These are phyloP conservation scores for Solanum corneliomulleri DNA, from an alignment of 257 asterid genomes.

Conservation along the genomic window DNA sequence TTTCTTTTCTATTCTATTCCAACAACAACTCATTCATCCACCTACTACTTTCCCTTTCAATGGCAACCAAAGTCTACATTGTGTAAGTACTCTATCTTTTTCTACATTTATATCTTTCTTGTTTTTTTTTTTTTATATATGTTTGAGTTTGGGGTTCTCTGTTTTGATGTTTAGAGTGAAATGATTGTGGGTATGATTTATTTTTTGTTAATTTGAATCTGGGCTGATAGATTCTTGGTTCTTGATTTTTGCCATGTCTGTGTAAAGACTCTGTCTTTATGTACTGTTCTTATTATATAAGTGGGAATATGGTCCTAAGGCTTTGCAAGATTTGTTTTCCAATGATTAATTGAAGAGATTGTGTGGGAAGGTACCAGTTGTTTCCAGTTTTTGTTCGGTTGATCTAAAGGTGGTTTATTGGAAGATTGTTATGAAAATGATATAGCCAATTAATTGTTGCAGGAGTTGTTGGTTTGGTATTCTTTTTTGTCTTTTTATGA, in stretches of 20 bases:
- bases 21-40: conserved; percentile 6
- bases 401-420: not conserved
- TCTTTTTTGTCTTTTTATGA: not conserved
- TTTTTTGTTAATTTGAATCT: not conserved
- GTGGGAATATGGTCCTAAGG: not conserved
- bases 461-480: not conserved
- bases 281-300: not conserved
- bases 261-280: not conserved
- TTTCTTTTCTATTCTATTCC: not conserved
- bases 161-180: not conserved
- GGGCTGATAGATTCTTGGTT: not conserved
- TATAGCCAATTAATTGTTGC: not conserved
- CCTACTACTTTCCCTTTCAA: conserved; percentile 11
- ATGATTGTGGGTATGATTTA: not conserved
- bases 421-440: not conserved
- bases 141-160: not conserved
- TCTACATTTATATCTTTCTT: not conserved
- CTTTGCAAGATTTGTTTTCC: not conserved
- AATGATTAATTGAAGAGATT: not conserved
- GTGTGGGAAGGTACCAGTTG: not conserved
- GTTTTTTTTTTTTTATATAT: not conserved
- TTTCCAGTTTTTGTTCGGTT: not conserved
- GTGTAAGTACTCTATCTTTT: conserved; percentile 25
- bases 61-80: conserved; percentile 52
- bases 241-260: not conserved